A percentile compares a stretch with the other conserved stretches of the same genome.
Evolutionary conservation across 371 early-diverging fungal genomes (phyloP).

Genomic region (Mortierella sp.): DNA sequence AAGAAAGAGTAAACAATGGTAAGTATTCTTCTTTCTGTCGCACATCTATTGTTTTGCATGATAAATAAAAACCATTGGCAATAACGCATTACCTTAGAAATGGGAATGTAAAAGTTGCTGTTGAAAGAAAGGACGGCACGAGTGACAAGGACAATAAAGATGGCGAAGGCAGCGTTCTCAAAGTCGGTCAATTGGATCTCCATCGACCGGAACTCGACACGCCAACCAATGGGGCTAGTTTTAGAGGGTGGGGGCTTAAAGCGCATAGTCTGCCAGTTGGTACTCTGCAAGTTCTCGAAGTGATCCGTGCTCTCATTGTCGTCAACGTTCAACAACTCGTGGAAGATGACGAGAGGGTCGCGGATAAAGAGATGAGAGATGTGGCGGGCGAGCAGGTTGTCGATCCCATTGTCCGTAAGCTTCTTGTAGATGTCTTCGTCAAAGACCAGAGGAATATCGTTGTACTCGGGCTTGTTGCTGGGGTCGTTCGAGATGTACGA

Average conservation of each 20-base stretch:
- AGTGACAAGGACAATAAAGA: conserved; percentile 95
- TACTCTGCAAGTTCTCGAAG: conserved; percentile 99
- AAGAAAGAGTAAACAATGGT: not conserved
- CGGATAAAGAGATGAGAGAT: conserved; percentile 98
- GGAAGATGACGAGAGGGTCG: conserved; percentile 97
- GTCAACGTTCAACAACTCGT: conserved; percentile 87
- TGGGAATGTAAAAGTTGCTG: conserved; percentile 97
- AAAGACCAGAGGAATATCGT: conserved; percentile 91
- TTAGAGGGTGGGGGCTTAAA: conserved; percentile 98
- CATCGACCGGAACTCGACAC: conserved; percentile 99
- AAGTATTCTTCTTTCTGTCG: not conserved
- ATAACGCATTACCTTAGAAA: conserved; percentile 79
- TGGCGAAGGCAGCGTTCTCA: conserved; percentile 97
- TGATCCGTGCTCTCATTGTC: conserved; percentile 94
- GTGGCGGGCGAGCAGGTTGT: conserved; percentile 94
- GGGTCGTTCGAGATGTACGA: conserved; percentile 90
- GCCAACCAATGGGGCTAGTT: conserved; percentile 94
- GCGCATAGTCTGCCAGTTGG: conserved; percentile 99
- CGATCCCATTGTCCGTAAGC: conserved; percentile 83
- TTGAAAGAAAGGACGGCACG: conserved; percentile 92
- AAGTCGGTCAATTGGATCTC: conserved; percentile 98
- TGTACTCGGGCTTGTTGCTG: conserved; percentile 90
- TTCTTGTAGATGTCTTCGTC: conserved; percentile 85
- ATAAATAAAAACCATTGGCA: not conserved
- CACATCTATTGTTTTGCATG: not conserved